These are phyloP conservation scores for Brassica juncea DNA, from an alignment of 345 rosid species.

Conservation along the genomic window DNA sequence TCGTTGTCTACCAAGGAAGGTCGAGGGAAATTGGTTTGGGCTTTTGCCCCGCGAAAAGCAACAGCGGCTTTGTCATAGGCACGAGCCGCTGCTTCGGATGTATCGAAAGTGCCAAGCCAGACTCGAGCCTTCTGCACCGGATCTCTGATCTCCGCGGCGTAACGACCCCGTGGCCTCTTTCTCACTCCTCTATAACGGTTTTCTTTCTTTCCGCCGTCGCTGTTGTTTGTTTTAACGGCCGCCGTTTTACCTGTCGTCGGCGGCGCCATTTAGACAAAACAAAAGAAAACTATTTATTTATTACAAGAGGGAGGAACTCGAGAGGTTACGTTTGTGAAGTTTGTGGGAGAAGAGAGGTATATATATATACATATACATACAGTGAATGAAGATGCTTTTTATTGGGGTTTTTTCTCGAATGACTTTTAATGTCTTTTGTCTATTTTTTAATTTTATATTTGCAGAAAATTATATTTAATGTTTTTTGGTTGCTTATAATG, in stretches of 20 bases:
- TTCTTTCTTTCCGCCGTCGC: constrained; percentile 27
- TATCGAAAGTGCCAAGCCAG: constrained; percentile 90
- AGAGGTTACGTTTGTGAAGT: too few species aligned
- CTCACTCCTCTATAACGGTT: constrained; percentile 79
- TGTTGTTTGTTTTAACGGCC: constrained; percentile 32
- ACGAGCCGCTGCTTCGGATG: constrained; percentile 72
- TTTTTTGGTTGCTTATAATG: too few species aligned
- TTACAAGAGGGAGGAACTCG: too few species aligned
- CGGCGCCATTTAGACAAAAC: constrained; percentile 38
- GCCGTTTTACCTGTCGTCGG: constrained; percentile 48
- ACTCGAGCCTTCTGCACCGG: constrained; percentile 71
- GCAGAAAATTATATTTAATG: too few species aligned
- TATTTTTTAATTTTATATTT: too few species aligned
- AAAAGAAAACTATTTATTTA: background rate
- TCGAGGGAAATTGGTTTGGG: constrained; percentile 67
- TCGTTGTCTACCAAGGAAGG: background rate
- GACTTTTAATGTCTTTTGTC: too few species aligned
- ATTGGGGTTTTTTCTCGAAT: too few species aligned
- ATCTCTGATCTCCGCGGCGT: constrained; percentile 87
- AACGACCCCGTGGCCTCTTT: constrained; percentile 88
- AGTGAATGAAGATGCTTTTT: too few species aligned
- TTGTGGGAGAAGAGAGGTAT: too few species aligned
- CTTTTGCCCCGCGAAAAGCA: constrained; percentile 79
- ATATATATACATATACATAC: too few species aligned
- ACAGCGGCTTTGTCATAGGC: constrained; percentile 75